Conservation (phyloP, 2,329 filamentous ascomycete species). For the Zymoseptoria ardabiliae region DNA sequence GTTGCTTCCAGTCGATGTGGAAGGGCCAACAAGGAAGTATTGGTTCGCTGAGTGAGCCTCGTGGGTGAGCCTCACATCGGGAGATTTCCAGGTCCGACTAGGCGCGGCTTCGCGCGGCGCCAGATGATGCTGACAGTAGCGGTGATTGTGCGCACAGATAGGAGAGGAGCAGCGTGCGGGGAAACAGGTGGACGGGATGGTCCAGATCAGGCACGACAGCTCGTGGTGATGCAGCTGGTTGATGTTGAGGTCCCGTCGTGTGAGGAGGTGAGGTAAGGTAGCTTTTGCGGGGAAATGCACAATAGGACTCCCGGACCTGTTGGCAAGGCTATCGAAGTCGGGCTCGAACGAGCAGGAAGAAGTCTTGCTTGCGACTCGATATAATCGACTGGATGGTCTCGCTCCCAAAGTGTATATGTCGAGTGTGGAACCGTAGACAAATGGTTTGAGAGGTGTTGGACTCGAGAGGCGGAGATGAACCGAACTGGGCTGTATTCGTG, state of each 20-base stretch:
- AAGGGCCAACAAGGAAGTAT: neutral
- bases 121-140: neutral
- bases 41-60: neutral
- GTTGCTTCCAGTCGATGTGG: neutral
- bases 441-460: too few species aligned
- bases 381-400: too few species aligned
- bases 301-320: neutral
- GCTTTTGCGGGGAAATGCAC: neutral
- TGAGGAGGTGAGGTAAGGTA: neutral
- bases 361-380: too few species aligned
- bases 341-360: too few species aligned
- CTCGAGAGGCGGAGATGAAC: too few species aligned
- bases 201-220: neutral
- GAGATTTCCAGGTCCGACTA: neutral
- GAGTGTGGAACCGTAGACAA: too few species aligned
- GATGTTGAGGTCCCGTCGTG: neutral
- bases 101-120: neutral
- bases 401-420: too few species aligned
- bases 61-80: neutral
- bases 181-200: neutral
- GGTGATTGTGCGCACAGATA: neutral
- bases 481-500: too few species aligned
- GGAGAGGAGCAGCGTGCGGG: neutral
- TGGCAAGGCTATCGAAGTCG: neutral
- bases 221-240: neutral